Conservation (phyloP, 2,329 filamentous ascomycete genomes). For the Aspergillus sp. region DNA sequence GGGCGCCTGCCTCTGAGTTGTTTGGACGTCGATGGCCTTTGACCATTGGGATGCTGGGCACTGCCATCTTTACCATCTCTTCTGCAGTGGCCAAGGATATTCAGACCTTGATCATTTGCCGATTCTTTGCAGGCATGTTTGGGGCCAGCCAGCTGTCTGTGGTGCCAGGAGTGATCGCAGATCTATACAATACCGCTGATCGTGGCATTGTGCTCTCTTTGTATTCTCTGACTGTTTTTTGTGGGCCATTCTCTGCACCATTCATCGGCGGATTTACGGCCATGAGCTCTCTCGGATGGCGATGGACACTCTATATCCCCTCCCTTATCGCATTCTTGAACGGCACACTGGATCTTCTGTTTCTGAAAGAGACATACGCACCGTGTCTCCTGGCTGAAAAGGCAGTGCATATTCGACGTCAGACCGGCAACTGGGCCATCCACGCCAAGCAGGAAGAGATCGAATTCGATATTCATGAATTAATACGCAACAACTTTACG, state of each 20-base stretch:
- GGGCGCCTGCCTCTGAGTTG: conserved; percentile 58
- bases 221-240: conserved; percentile 44
- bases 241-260: conserved; percentile 42
- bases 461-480: conserved; percentile 41
- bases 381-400: conserved; percentile 50
- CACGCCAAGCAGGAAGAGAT: conserved; percentile 49
- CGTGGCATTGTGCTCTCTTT: conserved; percentile 39
- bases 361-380: conserved; percentile 51
- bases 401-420: conserved; percentile 44
- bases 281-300: conserved; percentile 42
- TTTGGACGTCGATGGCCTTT: conserved; percentile 52
- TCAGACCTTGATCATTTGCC: conserved; percentile 35
- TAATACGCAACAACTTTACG: conserved; percentile 43
- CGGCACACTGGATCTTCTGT: conserved; percentile 29
- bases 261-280: conserved; percentile 49
- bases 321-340: conserved; percentile 46
- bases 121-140: conserved; percentile 45
- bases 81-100: conserved; percentile 37
- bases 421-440: conserved; percentile 53
- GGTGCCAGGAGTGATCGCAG: conserved; percentile 38
- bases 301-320: conserved; percentile 47
- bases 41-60: conserved; percentile 35
- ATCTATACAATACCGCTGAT: conserved; percentile 44
- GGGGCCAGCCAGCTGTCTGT: conserved; percentile 40
- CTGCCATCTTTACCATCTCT: conserved; percentile 42